Evolutionary conservation across 352 stramenopile species (phyloP).

Genomic region (Peronospora destructor): DNA sequence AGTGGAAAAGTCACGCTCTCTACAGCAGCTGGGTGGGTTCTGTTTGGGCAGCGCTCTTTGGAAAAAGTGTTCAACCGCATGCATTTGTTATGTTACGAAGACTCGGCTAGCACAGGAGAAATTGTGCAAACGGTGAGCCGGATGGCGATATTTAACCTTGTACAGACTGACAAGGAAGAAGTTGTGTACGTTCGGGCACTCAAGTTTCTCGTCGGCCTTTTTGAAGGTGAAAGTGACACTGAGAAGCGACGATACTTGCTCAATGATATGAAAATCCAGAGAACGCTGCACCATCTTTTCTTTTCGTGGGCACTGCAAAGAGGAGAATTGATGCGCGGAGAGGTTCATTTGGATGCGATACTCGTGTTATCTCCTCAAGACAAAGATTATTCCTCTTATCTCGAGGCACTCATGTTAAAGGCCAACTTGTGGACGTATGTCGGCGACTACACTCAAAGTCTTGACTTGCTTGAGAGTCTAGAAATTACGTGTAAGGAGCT

Average conservation of each 20-base stretch:
- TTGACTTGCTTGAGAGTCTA: constrained; percentile 36
- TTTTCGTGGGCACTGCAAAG: constrained; percentile 45
- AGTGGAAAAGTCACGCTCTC: constrained; percentile 54
- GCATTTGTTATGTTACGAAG: constrained; percentile 47
- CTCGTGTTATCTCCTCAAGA: constrained; percentile 36
- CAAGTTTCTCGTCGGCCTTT: constrained; percentile 29
- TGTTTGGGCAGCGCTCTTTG: constrained; percentile 48
- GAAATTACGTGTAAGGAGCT: constrained; percentile 37
- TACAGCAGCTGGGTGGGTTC: constrained; percentile 36
- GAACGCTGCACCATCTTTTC: constrained; percentile 43
- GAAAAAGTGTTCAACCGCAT: constrained; percentile 42
- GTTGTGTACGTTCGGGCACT: constrained; percentile 32
- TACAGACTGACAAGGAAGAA: constrained; percentile 4
- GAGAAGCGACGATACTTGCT: constrained; percentile 23
- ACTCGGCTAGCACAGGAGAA: constrained; percentile 41
- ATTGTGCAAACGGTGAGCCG: constrained; percentile 45
- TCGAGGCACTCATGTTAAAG: constrained; percentile 37
- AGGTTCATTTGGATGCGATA: constrained; percentile 40
- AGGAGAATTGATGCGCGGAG: constrained; percentile 34
- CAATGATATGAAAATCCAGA: constrained; percentile 35
- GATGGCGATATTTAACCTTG: constrained; percentile 33
- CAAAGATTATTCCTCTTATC: constrained; percentile 40
- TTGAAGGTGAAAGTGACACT: neutral
- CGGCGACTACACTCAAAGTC: constrained; percentile 32
- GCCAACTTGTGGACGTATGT: constrained; percentile 26